These are phyloP conservation scores for Candida maesae DNA, from an alignment of 805 yeast genomes.

Conservation along the genomic window DNA sequence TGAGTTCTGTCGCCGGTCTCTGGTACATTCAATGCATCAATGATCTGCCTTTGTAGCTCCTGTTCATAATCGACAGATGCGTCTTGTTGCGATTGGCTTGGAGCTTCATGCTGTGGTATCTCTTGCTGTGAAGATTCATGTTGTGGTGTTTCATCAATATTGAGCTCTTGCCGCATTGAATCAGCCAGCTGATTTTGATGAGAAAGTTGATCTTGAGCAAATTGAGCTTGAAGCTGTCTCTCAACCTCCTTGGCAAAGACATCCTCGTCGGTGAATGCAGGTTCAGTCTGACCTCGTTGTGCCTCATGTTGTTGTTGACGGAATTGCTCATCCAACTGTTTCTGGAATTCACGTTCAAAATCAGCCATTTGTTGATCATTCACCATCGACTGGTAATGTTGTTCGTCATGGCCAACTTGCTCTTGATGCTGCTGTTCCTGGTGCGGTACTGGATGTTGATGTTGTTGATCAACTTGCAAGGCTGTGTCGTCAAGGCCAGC, in stretches of 20 bases:
- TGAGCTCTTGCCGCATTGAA: background rate
- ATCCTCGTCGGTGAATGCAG: conserved; percentile 13
- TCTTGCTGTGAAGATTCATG: background rate
- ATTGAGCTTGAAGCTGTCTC: conserved; percentile 23
- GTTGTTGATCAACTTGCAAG: conserved; percentile 14
- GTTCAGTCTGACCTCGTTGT: background rate
- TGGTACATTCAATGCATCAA: conserved; percentile 20
- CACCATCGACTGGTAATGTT: background rate
- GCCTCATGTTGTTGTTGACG: background rate
- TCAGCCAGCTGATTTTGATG: background rate
- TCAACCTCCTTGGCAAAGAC: conserved; percentile 28
- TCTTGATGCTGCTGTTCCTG: conserved; percentile 9
- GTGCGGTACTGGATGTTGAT: conserved; percentile 13
- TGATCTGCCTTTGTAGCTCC: conserved; percentile 23
- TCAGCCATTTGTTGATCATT: conserved; percentile 1
- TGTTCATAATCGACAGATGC: conserved; percentile 6
- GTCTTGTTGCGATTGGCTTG: background rate
- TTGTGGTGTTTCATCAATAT: background rate
- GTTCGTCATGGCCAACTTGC: background rate
- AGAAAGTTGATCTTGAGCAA: conserved; percentile 7
- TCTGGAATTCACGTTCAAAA: background rate
- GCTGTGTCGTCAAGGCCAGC: conserved; percentile 18
- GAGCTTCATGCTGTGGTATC: background rate
- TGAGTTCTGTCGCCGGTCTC: background rate
- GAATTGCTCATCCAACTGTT: conserved; percentile 1